These are phyloP conservation scores for Aspergillus carbonarius DNA, from an alignment of 2,329 filamentous ascomycete species.

Conservation along the genomic window DNA sequence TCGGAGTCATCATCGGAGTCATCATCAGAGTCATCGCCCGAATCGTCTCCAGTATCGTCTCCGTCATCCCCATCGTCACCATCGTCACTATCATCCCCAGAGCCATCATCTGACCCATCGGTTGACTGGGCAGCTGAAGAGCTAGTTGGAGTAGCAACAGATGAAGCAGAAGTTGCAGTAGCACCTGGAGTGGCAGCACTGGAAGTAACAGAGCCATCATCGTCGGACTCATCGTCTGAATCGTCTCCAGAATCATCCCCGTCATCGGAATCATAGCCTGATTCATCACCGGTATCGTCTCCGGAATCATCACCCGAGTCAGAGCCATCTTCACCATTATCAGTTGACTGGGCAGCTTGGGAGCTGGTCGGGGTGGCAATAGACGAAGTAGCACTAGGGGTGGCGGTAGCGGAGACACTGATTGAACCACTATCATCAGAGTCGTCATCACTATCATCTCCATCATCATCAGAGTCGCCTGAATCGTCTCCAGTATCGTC, in stretches of 20 bases:
- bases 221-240: neutral
- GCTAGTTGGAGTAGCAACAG: neutral
- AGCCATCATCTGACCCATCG: neutral
- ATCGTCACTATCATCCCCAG: neutral
- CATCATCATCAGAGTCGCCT: no score
- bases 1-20: neutral
- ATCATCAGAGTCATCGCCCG: neutral
- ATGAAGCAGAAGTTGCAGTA: neutral
- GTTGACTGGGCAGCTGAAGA: neutral
- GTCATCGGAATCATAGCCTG: neutral
- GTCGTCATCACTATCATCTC: neutral
- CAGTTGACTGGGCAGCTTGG: no score
- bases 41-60: neutral
- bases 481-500: neutral
- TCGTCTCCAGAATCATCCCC: neutral
- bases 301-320: no score
- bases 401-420: neutral
- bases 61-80: neutral
- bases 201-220: neutral
- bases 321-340: no score
- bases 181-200: no score
- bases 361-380: no score
- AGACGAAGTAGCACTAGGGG: neutral
- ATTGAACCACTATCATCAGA: neutral
- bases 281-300: neutral